phyloP scores from a whole-genome alignment of 2,329 filamentous ascomycete genomes.

The Proliferodiscus dingleyae region DNA sequence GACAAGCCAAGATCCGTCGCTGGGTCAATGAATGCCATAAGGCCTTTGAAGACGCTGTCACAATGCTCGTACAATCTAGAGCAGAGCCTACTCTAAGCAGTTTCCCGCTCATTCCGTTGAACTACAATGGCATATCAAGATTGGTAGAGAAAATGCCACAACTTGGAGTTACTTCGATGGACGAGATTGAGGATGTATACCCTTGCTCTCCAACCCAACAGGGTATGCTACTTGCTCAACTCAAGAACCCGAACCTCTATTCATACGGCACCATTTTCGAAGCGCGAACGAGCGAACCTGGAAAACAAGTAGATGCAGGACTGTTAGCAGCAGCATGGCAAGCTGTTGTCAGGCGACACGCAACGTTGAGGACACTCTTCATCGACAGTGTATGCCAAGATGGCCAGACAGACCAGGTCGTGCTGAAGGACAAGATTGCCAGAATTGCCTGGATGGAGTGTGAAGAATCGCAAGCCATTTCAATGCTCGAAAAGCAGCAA shows the following conservation, averaged over 20 bases:
- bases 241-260: slow-evolving; percentile 7
- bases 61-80: neutral
- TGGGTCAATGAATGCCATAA: slow-evolving; percentile 2
- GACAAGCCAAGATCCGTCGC: slow-evolving; percentile 6
- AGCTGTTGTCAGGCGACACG: slow-evolving; percentile 14
- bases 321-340: slow-evolving; percentile 20
- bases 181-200: slow-evolving; percentile 16
- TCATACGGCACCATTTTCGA: neutral
- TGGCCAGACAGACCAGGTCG: slow-evolving; percentile 26
- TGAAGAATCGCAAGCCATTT: slow-evolving; percentile 34
- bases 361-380: slow-evolving; percentile 16
- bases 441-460: slow-evolving; percentile 20
- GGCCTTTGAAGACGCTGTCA: slow-evolving; percentile 3
- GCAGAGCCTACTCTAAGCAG: slow-evolving; percentile 9
- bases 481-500: slow-evolving; percentile 1
- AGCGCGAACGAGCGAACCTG: neutral
- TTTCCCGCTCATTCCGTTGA: slow-evolving; percentile 14
- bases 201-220: slow-evolving; percentile 18
- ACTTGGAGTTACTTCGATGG: slow-evolving; percentile 4
- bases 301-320: slow-evolving; percentile 12
- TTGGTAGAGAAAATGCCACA: slow-evolving; percentile 3
- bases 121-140: slow-evolving; percentile 4
- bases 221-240: slow-evolving; percentile 14
- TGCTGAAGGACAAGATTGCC: slow-evolving; percentile 19
- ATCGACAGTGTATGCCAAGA: slow-evolving; percentile 18